A percentile compares a stretch with the other conserved stretches of the same genome.
phyloP scores from a whole-genome alignment of 2,329 filamentous ascomycete species.

The Talaromyces amestolkiae region DNA sequence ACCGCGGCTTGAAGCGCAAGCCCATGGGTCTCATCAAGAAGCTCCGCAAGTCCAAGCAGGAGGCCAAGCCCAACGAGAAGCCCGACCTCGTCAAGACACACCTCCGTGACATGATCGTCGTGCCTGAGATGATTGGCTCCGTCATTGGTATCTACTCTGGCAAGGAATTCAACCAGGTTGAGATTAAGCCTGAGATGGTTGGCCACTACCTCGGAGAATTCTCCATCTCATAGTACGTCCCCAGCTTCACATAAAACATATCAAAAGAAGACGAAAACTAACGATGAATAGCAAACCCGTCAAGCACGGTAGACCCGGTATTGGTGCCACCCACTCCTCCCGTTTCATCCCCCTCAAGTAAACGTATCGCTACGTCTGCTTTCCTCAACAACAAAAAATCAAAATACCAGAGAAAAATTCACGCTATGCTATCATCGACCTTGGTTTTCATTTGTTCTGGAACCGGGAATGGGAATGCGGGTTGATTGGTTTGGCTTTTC shows the following conservation, averaged over 20 bases:
- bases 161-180: constrained; percentile 99
- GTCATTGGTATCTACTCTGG: constrained; percentile 99
- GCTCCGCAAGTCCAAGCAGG: constrained; percentile 98
- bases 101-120: constrained; percentile 99
- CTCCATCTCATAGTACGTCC: constrained; percentile 97
- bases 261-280: constrained; percentile 39
- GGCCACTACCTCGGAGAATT: constrained; percentile 99
- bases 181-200: constrained; percentile 99
- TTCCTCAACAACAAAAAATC: constrained; percentile 14
- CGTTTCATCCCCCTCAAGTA: constrained; percentile 99
- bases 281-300: constrained; percentile 81
- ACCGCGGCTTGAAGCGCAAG: constrained; percentile 99
- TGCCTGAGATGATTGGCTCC: constrained; percentile 99
- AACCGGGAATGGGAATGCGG: constrained; percentile 18
- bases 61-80: constrained; percentile 99
- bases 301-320: constrained; percentile 99
- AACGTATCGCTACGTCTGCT: constrained; percentile 37
- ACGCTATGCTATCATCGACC: constrained; percentile 17
- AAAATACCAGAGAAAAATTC: constrained; percentile 13
- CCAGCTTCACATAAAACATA: neutral
- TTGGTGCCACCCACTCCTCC: constrained; percentile 99
- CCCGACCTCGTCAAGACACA: constrained; percentile 99
- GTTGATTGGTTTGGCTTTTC: constrained; percentile 14
- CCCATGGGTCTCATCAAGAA: constrained; percentile 99
- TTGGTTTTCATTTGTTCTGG: constrained; percentile 20